Evolutionary conservation across 495 filamentous ascomycete genomes (phyloP).

Genomic region (Lentithecium fluviatile): DNA sequence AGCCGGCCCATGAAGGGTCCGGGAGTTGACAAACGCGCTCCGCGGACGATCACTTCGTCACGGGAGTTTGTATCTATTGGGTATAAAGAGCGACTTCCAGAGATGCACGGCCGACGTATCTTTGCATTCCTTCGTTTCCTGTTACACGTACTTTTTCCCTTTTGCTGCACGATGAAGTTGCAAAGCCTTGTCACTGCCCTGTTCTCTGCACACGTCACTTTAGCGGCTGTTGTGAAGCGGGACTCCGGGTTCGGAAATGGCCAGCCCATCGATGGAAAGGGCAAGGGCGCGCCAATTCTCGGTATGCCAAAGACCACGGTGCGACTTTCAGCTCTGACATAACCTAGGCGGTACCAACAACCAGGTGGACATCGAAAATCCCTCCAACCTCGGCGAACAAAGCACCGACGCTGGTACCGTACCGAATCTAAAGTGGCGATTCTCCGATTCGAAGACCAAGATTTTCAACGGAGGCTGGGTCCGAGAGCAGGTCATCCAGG

Average conservation of each 20-base stretch:
- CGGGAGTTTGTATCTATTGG: neutral
- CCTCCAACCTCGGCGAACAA: slow-evolving; percentile 57
- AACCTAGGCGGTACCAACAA: slow-evolving; percentile 51
- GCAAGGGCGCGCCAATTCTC: slow-evolving; percentile 56
- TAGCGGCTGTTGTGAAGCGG: slow-evolving; percentile 40
- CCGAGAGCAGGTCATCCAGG: slow-evolving; percentile 61
- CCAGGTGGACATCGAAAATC: slow-evolving; percentile 52
- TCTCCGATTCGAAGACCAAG: slow-evolving; percentile 61
- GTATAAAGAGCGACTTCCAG: neutral
- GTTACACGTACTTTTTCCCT: neutral
- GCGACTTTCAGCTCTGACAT: slow-evolving; percentile 11
- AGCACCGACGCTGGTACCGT: slow-evolving; percentile 60
- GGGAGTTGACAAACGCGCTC: neutral
- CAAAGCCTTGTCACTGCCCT: slow-evolving; percentile 5
- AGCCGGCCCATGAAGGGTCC: neutral
- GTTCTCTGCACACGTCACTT: slow-evolving; percentile 28
- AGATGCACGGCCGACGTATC: neutral
- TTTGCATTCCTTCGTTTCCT: neutral
- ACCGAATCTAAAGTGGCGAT: slow-evolving; percentile 64
- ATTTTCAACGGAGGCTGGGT: slow-evolving; percentile 63
- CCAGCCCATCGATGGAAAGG: slow-evolving; percentile 55
- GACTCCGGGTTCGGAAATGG: slow-evolving; percentile 47
- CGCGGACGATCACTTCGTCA: neutral
- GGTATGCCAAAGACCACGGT: slow-evolving; percentile 48
- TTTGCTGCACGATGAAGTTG: slow-evolving; percentile 17